Conservation (phyloP, 306 rosid species). For the Pterocarpus macrocarpus region DNA sequence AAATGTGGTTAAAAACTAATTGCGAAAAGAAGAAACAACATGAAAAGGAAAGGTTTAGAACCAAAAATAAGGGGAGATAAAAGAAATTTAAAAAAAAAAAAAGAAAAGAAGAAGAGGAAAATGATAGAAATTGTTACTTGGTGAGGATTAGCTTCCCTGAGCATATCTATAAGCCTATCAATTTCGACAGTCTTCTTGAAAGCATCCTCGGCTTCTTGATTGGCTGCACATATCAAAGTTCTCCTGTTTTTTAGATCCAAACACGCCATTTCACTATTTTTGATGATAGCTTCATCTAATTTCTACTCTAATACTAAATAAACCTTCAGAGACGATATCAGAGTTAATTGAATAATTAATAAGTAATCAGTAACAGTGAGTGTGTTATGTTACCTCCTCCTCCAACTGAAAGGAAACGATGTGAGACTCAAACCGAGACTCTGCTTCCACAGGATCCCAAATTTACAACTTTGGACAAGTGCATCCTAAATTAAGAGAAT, state of each 20-base stretch:
- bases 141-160: slow-evolving; percentile 77
- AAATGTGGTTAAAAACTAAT: not conserved
- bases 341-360: not conserved
- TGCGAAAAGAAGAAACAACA: not conserved
- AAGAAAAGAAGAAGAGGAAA: not conserved
- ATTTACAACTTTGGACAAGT: slow-evolving; percentile 47
- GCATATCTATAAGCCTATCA: slow-evolving; percentile 82
- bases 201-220: slow-evolving; percentile 88
- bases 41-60: too few relatives aligned
- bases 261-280: slow-evolving; percentile 64
- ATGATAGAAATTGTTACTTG: slow-evolving; percentile 56
- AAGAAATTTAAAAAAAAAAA: not conserved
- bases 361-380: not conserved
- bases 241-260: slow-evolving; percentile 89
- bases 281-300: slow-evolving; percentile 40
- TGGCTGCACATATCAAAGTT: slow-evolving; percentile 94
- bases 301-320: not conserved
- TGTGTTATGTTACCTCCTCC: slow-evolving; percentile 57
- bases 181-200: slow-evolving; percentile 89
- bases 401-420: slow-evolving; percentile 53
- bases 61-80: not conserved
- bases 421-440: slow-evolving; percentile 39
- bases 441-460: slow-evolving; percentile 36
- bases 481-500: slow-evolving; percentile 32
- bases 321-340: slow-evolving; percentile 14